Percentiles rank a stretch among this genome's conserved stretches.
Evolutionary conservation across 768 basidiomycete genomes (phyloP).

Genomic region (Kwoniella bestiolae): DNA sequence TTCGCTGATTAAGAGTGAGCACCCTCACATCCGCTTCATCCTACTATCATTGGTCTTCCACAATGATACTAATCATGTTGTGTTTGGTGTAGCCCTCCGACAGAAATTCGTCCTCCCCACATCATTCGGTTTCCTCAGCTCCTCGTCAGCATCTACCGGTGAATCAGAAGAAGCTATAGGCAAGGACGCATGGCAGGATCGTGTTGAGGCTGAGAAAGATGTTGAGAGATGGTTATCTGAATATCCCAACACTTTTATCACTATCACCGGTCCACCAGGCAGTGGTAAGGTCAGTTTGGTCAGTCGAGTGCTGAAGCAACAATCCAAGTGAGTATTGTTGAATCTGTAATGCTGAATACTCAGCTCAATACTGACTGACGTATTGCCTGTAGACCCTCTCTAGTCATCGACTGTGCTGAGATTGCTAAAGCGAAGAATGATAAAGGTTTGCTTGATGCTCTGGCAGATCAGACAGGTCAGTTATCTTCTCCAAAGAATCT

Average conservation of each 20-base stretch:
- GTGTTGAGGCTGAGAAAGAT: constrained; percentile 72
- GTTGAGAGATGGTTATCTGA: constrained; percentile 76
- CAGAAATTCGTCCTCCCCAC: constrained; percentile 35
- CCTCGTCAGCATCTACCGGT: constrained; percentile 15
- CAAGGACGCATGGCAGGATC: constrained; percentile 76
- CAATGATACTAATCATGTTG: no score
- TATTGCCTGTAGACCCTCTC: constrained; percentile 62
- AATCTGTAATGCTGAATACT: background rate
- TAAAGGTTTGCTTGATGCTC: constrained; percentile 66
- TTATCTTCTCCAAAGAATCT: no score
- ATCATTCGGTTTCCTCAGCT: constrained; percentile 33
- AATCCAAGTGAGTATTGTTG: constrained; percentile 47
- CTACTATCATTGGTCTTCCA: no score
- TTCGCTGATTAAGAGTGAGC: constrained; percentile 69
- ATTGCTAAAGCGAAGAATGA: constrained; percentile 69
- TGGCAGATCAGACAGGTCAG: constrained; percentile 85
- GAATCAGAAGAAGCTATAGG: constrained; percentile 42
- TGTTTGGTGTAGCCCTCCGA: constrained; percentile 22
- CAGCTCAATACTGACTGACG: background rate
- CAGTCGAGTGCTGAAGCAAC: constrained; percentile 51
- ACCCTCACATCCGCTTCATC: no score
- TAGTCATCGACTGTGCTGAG: constrained; percentile 82
- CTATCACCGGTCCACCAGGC: constrained; percentile 59
- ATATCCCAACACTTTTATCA: constrained; percentile 67
- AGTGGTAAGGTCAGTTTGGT: constrained; percentile 59